Conservation (phyloP, 805 yeast species). For the Lipomyces mesembrius region DNA sequence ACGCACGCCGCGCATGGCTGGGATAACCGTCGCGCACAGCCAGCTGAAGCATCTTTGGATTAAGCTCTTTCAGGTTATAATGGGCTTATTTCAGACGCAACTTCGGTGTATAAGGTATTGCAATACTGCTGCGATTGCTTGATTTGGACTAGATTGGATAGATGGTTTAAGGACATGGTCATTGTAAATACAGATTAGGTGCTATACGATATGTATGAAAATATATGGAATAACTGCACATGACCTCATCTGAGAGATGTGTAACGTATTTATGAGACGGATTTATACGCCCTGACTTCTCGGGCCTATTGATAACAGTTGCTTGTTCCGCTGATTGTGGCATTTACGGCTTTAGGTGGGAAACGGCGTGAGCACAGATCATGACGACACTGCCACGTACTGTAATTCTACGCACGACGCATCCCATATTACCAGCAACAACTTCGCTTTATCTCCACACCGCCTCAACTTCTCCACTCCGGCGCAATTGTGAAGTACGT, state of each 20-base stretch:
- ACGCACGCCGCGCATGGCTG: not conserved
- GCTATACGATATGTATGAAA: not conserved
- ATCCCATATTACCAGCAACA: not conserved
- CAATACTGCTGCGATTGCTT: not conserved
- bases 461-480: not conserved
- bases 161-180: not conserved
- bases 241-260: not conserved
- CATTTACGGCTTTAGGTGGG: not conserved
- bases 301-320: not conserved
- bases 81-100: not conserved
- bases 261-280: too few relatives aligned
- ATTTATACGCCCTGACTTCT: too few relatives aligned
- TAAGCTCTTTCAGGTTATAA: not conserved
- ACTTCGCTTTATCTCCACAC: not conserved
- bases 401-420: not conserved
- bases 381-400: not conserved
- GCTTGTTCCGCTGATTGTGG: not conserved
- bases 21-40: not conserved
- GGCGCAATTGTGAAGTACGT: slow-evolving; percentile 1
- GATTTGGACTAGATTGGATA: slow-evolving; percentile 2
- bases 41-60: not conserved
- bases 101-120: not conserved
- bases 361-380: not conserved
- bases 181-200: not conserved
- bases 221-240: not conserved